Evolutionary conservation across 768 basidiomycete species (phyloP).

Genomic region (Collybiopsis confluens): DNA sequence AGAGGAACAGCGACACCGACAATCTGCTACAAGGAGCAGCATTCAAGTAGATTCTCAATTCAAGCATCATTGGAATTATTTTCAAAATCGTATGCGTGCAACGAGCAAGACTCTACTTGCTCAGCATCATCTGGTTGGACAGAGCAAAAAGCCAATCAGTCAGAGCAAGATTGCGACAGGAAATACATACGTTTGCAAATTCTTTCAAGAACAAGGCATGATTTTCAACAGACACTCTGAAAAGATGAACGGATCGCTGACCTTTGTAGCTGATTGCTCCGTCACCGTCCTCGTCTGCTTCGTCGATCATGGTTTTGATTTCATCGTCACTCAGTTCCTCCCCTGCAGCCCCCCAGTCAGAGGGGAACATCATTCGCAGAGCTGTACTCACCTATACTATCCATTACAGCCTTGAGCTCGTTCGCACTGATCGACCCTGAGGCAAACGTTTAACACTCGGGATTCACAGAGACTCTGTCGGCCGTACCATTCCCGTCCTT

Average conservation of each 20-base stretch:
- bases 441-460: too few relatives aligned
- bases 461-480: too few relatives aligned
- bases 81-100: too few relatives aligned
- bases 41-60: too few relatives aligned
- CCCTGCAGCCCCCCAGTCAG: conserved; percentile 13
- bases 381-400: conserved; percentile 19
- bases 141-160: not conserved
- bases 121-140: conserved; percentile 26
- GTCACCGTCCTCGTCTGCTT: conserved; percentile 78
- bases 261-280: conserved; percentile 75
- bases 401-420: conserved; percentile 25
- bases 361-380: not conserved
- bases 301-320: conserved; percentile 30
- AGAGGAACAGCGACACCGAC: too few relatives aligned
- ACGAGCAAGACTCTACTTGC: conserved; percentile 16
- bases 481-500: conserved; percentile 22
- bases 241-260: conserved; percentile 16
- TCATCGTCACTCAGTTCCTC: conserved; percentile 28
- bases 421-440: conserved; percentile 22
- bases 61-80: too few relatives aligned
- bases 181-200: not conserved
- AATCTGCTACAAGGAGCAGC: too few relatives aligned
- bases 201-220: not conserved
- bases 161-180: not conserved
- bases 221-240: conserved; percentile 23